Evolutionary conservation across 257 asterid species (phyloP).

Genomic region (Jasminum sambac): DNA sequence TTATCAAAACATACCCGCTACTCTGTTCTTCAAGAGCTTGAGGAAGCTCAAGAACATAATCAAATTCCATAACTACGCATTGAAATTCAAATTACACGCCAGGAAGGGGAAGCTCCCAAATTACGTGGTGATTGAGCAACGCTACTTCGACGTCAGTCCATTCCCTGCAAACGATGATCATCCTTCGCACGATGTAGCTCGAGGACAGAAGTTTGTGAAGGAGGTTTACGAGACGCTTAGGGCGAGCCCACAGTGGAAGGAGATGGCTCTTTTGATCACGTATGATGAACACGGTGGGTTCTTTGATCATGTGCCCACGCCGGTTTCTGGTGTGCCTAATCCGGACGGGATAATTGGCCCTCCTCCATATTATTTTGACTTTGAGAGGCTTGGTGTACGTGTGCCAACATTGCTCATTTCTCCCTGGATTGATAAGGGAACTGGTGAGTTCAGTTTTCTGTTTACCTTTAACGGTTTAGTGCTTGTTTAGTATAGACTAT

Average conservation of each 20-base stretch:
- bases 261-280: conserved; percentile 86
- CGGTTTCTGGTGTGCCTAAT: conserved; percentile 86
- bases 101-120: conserved; percentile 75
- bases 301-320: conserved; percentile 93
- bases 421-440: conserved; percentile 87
- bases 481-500: neutral
- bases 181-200: conserved; percentile 88
- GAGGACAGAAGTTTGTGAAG: conserved; percentile 92
- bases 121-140: conserved; percentile 83
- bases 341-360: conserved; percentile 98
- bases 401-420: conserved; percentile 87
- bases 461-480: neutral
- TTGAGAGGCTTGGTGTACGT: conserved; percentile 90
- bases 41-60: conserved; percentile 64
- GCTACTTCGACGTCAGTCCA: conserved; percentile 62
- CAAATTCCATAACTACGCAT: conserved; percentile 57
- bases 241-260: conserved; percentile 92
- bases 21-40: conserved; percentile 73
- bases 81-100: conserved; percentile 78
- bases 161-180: conserved; percentile 93
- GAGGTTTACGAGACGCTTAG: conserved; percentile 90
- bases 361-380: conserved; percentile 72
- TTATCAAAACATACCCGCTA: conserved; percentile 93
- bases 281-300: conserved; percentile 98
- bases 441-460: conserved; percentile 56